These are phyloP conservation scores for Sporothrix mexicana DNA, from an alignment of 2,329 filamentous ascomycete species.

Conservation along the genomic window DNA sequence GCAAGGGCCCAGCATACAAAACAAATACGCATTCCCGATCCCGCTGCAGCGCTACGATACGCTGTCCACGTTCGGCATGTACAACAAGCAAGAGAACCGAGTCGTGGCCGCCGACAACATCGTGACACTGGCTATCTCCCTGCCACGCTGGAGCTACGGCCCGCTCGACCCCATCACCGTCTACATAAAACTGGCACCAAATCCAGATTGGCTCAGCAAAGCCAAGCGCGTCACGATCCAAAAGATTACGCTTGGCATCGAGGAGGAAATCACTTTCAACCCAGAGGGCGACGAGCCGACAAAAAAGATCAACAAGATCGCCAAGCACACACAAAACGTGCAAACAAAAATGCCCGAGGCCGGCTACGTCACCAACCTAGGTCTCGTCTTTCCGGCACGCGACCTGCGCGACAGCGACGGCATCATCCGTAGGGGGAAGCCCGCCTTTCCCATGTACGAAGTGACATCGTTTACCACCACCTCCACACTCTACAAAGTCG, in stretches of 20 bases:
- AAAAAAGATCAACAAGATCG: conserved; percentile 84
- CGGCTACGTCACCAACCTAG: conserved; percentile 91
- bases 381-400: conserved; percentile 87
- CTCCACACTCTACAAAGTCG: conserved; percentile 95
- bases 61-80: conserved; percentile 98
- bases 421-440: conserved; percentile 81
- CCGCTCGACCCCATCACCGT: conserved; percentile 94
- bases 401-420: conserved; percentile 87
- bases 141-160: conserved; percentile 96
- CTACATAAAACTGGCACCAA: conserved; percentile 92
- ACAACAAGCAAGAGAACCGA: conserved; percentile 91
- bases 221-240: conserved; percentile 91
- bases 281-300: conserved; percentile 95
- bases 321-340: conserved; percentile 81
- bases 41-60: conserved; percentile 94
- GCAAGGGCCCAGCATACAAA: conserved; percentile 84
- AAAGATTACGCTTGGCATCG: conserved; percentile 90
- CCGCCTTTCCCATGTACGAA: conserved; percentile 86
- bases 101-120: conserved; percentile 87
- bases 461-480: conserved; percentile 92
- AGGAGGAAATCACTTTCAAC: conserved; percentile 98
- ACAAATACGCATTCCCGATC: conserved; percentile 89
- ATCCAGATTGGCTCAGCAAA: conserved; percentile 88
- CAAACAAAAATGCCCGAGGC: conserved; percentile 86
- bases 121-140: conserved; percentile 86